These are phyloP conservation scores for Aspergillus latus DNA, from an alignment of 2,329 filamentous ascomycete genomes.

Conservation along the genomic window DNA sequence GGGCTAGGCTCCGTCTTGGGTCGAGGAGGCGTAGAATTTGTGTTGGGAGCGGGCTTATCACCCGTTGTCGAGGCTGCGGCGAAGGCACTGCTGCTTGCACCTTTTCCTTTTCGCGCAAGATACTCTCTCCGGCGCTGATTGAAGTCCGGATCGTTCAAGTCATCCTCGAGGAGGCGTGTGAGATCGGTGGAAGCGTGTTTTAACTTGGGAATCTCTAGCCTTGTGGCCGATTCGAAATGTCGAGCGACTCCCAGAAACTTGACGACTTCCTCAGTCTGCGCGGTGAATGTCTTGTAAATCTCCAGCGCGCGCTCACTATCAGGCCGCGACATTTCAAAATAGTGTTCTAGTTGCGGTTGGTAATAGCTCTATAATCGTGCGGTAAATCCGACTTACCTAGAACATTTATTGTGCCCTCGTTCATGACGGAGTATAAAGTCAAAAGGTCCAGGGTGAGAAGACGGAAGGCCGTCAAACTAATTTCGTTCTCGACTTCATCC, in stretches of 20 bases:
- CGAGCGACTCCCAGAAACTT: slow-evolving; percentile 83
- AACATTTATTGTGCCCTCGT: slow-evolving; percentile 96
- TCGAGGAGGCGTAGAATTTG: slow-evolving; percentile 24
- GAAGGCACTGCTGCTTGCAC: slow-evolving; percentile 40
- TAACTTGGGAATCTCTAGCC: slow-evolving; percentile 91
- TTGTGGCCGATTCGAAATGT: slow-evolving; percentile 86
- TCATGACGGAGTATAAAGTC: slow-evolving; percentile 89
- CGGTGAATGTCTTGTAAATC: slow-evolving; percentile 89
- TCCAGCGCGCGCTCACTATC: slow-evolving; percentile 89
- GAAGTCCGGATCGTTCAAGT: slow-evolving; percentile 91
- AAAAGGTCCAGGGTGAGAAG: slow-evolving; percentile 87
- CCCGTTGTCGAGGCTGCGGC: slow-evolving; percentile 19
- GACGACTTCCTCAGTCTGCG: slow-evolving; percentile 89
- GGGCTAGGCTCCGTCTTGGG: slow-evolving; percentile 31
- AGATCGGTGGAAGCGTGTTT: slow-evolving; percentile 95
- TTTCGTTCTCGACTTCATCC: slow-evolving; percentile 90
- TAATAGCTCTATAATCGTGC: slow-evolving; percentile 5
- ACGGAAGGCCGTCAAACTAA: slow-evolving; percentile 89
- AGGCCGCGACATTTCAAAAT: slow-evolving; percentile 95
- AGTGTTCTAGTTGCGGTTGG: slow-evolving; percentile 65
- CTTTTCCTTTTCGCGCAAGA: slow-evolving; percentile 77
- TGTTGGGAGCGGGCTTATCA: slow-evolving; percentile 29
- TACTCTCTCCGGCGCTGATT: slow-evolving; percentile 92
- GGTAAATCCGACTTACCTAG: slow-evolving; percentile 61
- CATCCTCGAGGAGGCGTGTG: slow-evolving; percentile 86